A percentile compares a stretch with the other conserved stretches of the same genome.
Conservation (phyloP, 2,329 filamentous ascomycete species). For the Aspergillus chevalieri region DNA sequence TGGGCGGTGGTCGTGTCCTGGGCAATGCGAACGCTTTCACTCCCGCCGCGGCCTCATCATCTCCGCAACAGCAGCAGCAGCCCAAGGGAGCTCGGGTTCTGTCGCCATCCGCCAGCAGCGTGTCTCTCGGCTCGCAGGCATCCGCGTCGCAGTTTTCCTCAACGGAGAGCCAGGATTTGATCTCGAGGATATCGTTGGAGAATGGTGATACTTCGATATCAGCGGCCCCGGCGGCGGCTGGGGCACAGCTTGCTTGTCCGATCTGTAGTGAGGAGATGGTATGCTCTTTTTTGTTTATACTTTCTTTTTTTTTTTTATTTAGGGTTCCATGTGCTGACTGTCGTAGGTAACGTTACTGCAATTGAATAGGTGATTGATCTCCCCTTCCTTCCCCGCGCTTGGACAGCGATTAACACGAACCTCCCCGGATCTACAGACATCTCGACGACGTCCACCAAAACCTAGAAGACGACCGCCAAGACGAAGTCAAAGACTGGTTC, state of each 20-base stretch:
- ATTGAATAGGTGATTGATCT: conserved; percentile 61
- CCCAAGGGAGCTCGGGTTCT: conserved; percentile 38
- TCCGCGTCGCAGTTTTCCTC: conserved; percentile 67
- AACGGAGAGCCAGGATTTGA: conserved; percentile 69
- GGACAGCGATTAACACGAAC: conserved; percentile 5
- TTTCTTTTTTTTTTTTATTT: background rate
- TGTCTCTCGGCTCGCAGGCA: conserved; percentile 69
- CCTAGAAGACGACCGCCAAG: conserved; percentile 78
- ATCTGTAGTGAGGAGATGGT: conserved; percentile 99
- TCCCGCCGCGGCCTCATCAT: conserved; percentile 49
- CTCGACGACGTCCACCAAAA: conserved; percentile 88
- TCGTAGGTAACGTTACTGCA: conserved; percentile 79
- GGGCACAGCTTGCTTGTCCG: conserved; percentile 76
- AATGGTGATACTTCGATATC: conserved; percentile 49
- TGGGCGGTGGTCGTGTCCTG: conserved; percentile 86
- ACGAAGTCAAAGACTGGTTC: conserved; percentile 96
- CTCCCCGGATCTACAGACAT: conserved; percentile 48
- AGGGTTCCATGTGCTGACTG: conserved; percentile 6
- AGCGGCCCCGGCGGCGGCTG: conserved; percentile 49
- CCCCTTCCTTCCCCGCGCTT: background rate
- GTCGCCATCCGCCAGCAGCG: conserved; percentile 64
- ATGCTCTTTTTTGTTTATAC: conserved; percentile 18
- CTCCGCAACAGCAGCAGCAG: conserved; percentile 33
- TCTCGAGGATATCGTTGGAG: conserved; percentile 70
- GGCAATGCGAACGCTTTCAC: conserved; percentile 79